Evolutionary conservation across 2,329 filamentous ascomycete genomes (phyloP).

Genomic region (Colletotrichum salicis): DNA sequence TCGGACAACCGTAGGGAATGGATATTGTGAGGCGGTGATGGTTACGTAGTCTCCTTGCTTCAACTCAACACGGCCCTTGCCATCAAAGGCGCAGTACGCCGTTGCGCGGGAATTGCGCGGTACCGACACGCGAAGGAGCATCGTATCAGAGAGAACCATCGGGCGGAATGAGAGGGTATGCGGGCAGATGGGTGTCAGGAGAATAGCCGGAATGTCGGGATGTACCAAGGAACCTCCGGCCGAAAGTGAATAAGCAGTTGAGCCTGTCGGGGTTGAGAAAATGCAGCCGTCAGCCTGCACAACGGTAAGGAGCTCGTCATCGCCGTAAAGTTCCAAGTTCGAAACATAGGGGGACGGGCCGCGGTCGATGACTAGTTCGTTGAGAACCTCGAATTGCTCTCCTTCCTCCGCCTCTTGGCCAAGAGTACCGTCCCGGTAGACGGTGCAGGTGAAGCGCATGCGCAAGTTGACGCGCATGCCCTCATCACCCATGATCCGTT

Average conservation of each 20-base stretch:
- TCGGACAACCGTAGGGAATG: constrained; percentile 94
- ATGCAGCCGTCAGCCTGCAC: constrained; percentile 98
- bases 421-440: constrained; percentile 77
- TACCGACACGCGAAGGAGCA: constrained; percentile 89
- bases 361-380: constrained; percentile 97
- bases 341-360: constrained; percentile 97
- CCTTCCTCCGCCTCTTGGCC: constrained; percentile 81
- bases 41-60: constrained; percentile 95
- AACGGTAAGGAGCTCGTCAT: constrained; percentile 93
- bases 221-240: constrained; percentile 96
- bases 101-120: constrained; percentile 88
- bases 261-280: constrained; percentile 94
- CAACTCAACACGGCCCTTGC: constrained; percentile 94
- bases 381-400: constrained; percentile 97
- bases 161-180: constrained; percentile 97
- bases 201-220: constrained; percentile 94
- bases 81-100: constrained; percentile 97
- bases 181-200: constrained; percentile 96
- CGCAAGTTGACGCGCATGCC: constrained; percentile 98
- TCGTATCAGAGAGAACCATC: constrained; percentile 96
- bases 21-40: constrained; percentile 94
- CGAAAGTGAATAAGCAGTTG: constrained; percentile 94
- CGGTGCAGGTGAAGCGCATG: constrained; percentile 98
- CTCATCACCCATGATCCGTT: constrained; percentile 89
- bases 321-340: constrained; percentile 94